Conservation (phyloP, 495 filamentous ascomycete genomes). For the Penicillium turbatum region DNA sequence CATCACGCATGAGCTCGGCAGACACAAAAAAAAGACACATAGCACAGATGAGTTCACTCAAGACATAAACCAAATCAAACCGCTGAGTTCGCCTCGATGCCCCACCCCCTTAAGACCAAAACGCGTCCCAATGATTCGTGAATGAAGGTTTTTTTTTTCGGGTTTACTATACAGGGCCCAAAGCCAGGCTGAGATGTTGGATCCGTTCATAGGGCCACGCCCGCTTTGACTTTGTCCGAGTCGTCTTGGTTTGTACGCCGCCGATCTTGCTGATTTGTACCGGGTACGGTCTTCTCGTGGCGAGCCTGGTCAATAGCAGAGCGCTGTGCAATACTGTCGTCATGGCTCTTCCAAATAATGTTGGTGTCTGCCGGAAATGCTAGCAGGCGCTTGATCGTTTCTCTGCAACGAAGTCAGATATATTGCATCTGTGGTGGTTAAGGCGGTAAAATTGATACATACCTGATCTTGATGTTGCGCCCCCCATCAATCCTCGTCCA, state of each 20-base stretch:
- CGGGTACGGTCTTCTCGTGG: constrained; percentile 60
- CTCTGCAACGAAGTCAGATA: constrained; percentile 46
- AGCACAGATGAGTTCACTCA: constrained; percentile 22
- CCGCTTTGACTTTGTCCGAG: constrained; percentile 43
- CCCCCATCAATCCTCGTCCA: constrained; percentile 92
- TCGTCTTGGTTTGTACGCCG: constrained; percentile 48
- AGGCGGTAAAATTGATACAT: constrained; percentile 23
- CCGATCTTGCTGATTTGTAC: constrained; percentile 32
- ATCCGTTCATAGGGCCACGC: constrained; percentile 28
- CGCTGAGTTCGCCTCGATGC: constrained; percentile 45
- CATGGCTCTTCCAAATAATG: constrained; percentile 92
- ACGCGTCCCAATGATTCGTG: constrained; percentile 42
- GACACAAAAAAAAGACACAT: constrained; percentile 17
- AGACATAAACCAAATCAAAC: constrained; percentile 39
- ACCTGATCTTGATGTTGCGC: constrained; percentile 95
- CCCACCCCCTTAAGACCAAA: constrained; percentile 39
- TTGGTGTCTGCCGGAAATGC: constrained; percentile 82
- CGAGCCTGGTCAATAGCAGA: constrained; percentile 77
- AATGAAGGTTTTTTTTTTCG: constrained; percentile 31
- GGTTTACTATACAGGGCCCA: constrained; percentile 48
- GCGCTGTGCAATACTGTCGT: constrained; percentile 73
- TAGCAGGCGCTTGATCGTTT: constrained; percentile 87
- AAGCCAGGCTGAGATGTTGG: constrained; percentile 24
- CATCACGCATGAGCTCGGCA: constrained; percentile 25
- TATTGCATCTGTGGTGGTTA: too few relatives aligned